Base-by-base conservation (phyloP, 495 filamentous ascomycete genomes). In the Aspergillus sclerotiicarbonarius region DNA sequence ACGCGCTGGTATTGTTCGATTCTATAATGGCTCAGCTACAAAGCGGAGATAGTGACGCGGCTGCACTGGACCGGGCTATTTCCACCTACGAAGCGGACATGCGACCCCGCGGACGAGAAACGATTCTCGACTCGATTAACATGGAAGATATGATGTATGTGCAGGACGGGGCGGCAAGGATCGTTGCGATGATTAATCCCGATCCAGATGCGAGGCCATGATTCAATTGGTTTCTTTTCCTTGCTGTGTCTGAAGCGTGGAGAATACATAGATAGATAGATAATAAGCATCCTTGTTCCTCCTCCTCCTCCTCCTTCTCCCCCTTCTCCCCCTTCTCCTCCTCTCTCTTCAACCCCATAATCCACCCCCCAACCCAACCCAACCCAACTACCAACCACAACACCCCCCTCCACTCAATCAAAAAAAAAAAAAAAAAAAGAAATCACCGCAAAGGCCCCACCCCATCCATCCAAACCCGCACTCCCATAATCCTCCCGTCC, bases 11-110 rank as follows among this genome's bases (percentile, higher is more conserved):
- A 12, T n/a, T 41, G 9, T 65, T 65, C 47, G 62, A 65, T 16
- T 29, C 48, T 12, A 53, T 65, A 2, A 45, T 25, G 12, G 35
- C 15, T 13, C 56, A 59, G 35, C 2, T 56, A 9, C 16, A 21
- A 10, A 33, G 19, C 5, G 49, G 48, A 3, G 10, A 20, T n/a
- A 25, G 6, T 2, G 48, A 59, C 54, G 32, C 48, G 4, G 53
- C 39, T 8, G 47, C 44, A 6, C 29, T 65, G 13, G 62, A 58
- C 19, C 62, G 59, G 6, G 62, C 56, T 12, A 55, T 65, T 32
- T 16, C 19, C 21, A 32, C 59, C 12, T 65, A 65, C 53, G 62
- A 65, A 47, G 55, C 55, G 8, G 55, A 60, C 10, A 65, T 65
- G 62, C 52, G 47, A 4, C 59, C 59, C 51, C 62, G 56, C 2